Conservation (phyloP, 345 rosid genomes). For the Salix caprea region DNA sequence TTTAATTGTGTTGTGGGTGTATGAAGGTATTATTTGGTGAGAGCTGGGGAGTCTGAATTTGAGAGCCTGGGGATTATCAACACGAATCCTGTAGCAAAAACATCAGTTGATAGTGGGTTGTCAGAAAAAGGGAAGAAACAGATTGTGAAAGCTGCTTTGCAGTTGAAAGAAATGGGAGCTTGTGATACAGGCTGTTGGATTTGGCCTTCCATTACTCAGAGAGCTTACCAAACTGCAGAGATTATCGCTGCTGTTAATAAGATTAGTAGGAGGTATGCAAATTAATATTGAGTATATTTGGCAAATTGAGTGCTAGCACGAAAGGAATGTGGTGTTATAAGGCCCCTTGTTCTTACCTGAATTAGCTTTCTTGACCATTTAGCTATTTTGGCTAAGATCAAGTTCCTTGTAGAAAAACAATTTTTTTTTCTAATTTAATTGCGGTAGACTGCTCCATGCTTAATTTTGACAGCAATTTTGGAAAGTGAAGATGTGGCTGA, state of each 20-base stretch:
- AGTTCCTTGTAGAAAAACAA: neutral
- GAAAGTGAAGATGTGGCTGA: too few relatives aligned
- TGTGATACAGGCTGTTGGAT: constrained; percentile 83
- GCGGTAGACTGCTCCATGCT: neutral
- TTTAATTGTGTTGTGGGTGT: constrained; percentile 15
- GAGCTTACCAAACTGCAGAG: constrained; percentile 95
- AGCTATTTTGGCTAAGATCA: neutral
- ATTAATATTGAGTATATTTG: neutral
- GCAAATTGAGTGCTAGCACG: neutral
- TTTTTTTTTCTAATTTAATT: neutral
- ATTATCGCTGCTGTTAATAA: constrained; percentile 72
- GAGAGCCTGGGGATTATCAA: constrained; percentile 78
- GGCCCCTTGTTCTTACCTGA: too few relatives aligned
- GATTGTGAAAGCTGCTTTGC: constrained; percentile 55
- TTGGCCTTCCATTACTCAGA: constrained; percentile 96
- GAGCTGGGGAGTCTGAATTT: constrained; percentile 87
- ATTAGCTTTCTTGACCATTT: too few relatives aligned
- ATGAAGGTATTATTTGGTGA: constrained; percentile 72
- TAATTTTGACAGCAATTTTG: too few relatives aligned
- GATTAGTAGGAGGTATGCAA: constrained; percentile 56
- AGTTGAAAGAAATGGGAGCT: constrained; percentile 70
- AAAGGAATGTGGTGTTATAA: neutral
- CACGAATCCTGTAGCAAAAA: constrained; percentile 84
- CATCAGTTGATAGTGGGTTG: constrained; percentile 78
- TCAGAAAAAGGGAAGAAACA: constrained; percentile 88